Base-by-base conservation (phyloP, 2,329 filamentous ascomycete species). In the Zymoseptoria brevis region DNA sequence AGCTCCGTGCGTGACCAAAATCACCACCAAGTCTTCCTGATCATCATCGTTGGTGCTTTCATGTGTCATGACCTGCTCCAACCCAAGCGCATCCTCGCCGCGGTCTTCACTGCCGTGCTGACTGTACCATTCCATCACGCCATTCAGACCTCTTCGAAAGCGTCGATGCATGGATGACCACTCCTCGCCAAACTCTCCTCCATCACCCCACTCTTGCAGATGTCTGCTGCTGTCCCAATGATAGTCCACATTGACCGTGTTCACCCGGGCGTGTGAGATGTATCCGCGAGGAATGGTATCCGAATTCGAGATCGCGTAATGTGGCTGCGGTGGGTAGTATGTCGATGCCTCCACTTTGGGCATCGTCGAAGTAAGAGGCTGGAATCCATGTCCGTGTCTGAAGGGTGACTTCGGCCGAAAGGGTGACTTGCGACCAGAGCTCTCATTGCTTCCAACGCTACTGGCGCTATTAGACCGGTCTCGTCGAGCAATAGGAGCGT, bases 131-230 rank as follows among this genome's bases (percentile, higher is more conserved):
- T 87, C 82, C 11, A 96, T 79, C 77, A 96, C 82, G 51, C 84
- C 84, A 64, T 89, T 86, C 48, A 96, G 74, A 0, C 93, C 93
- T 62, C 80, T 83, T 45, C 91, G 83, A 69, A 97, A 96, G 21
- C 94, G 84, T 71, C 87, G 87, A 74, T 99, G 94, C 94, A 99
- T 97, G 3, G 85, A 81, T 29, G 90, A 88, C 94, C 94, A 99
- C 74, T 97, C 94, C 74, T 99, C 94, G 0, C 90, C 91, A 67
- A 90, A 89, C 50, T 87, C 82, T 48, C 93, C 94, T 8, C 93
- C 93, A 68, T 90, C 86, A 6, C 92, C 93, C 88, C 94, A 97
- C 62, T 86, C 80, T 50, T 90, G 81, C 0, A 89, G 85, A 2
- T 82, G 77, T 13, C 88, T 83, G 81, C 92, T 93, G 60, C 92